A percentile compares a stretch with the other conserved stretches of the same genome.
Evolutionary conservation across 306 rosid genomes (phyloP).

Genomic region (Rubus parviflorus): DNA sequence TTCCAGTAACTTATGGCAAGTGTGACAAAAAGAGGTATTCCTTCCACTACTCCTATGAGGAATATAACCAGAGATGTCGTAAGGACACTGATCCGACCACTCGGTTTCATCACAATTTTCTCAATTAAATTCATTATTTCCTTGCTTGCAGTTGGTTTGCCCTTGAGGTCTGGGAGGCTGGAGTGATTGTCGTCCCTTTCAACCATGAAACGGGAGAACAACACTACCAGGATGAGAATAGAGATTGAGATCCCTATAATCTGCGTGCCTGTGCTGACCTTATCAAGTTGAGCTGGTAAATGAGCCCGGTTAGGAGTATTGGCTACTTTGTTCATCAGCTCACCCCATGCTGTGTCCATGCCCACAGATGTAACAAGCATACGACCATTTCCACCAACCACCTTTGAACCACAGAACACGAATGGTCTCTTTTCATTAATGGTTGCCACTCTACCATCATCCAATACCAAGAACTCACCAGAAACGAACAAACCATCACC

Average conservation of each 20-base stretch:
- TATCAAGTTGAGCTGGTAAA: conserved; percentile 18
- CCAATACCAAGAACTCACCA: background rate
- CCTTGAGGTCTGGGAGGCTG: conserved; percentile 5
- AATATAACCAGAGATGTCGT: background rate
- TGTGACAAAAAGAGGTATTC: conserved; percentile 7
- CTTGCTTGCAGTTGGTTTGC: background rate
- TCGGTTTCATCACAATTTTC: conserved; percentile 16
- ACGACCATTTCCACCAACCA: conserved; percentile 19
- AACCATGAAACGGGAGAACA: conserved; percentile 11
- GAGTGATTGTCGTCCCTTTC: background rate
- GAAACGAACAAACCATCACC: conserved; percentile 28
- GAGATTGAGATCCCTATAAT: conserved; percentile 16
- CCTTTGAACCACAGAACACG: conserved; percentile 21
- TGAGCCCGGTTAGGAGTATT: background rate
- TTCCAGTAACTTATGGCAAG: conserved; percentile 8
- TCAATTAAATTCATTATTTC: background rate
- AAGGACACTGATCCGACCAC: background rate
- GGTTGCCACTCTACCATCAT: conserved; percentile 8
- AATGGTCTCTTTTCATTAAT: conserved; percentile 7
- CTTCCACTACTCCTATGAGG: conserved; percentile 23
- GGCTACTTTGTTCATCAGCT: conserved; percentile 4
- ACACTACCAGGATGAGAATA: conserved; percentile 11
- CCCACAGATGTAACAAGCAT: conserved; percentile 28
- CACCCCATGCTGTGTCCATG: background rate
- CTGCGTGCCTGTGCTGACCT: conserved; percentile 3